Percentiles rank a stretch among this genome's conserved stretches.
Conservation (phyloP, 192 early-diverging fungal genomes). For the Backusella circina region DNA sequence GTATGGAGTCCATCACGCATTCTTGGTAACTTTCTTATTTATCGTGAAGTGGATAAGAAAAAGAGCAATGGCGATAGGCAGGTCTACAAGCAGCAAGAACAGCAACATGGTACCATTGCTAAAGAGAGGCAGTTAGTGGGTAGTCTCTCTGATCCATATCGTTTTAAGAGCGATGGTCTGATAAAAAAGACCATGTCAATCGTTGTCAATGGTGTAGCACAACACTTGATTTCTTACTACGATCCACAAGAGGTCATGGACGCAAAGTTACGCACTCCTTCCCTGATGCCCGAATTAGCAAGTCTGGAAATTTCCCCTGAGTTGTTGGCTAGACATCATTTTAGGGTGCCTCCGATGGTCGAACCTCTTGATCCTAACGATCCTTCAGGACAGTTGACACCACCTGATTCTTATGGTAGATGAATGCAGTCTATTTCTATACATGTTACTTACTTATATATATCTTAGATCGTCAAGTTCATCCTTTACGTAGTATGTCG, state of each 20-base stretch:
- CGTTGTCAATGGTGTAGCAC: constrained; percentile 36
- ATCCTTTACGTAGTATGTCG: constrained; percentile 23
- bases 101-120: neutral
- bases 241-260: constrained; percentile 51
- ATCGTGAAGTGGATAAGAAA: constrained; percentile 51
- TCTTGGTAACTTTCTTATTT: constrained; percentile 60
- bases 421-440: neutral
- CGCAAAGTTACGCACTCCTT: constrained; percentile 46
- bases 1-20: constrained; percentile 69
- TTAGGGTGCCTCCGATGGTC: constrained; percentile 46
- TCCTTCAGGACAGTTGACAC: constrained; percentile 11
- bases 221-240: constrained; percentile 39
- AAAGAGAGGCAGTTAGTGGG: constrained; percentile 27
- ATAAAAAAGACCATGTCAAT: constrained; percentile 65
- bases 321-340: constrained; percentile 55
- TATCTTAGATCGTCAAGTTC: neutral
- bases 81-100: neutral
- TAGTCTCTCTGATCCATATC: constrained; percentile 26
- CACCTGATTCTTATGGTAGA: neutral
- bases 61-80: constrained; percentile 32
- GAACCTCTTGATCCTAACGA: constrained; percentile 20
- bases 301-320: constrained; percentile 54
- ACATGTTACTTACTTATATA: neutral
- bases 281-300: constrained; percentile 46
- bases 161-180: constrained; percentile 43